These are phyloP conservation scores for Brassica carinata DNA, from an alignment of 345 rosid species.

Conservation along the genomic window DNA sequence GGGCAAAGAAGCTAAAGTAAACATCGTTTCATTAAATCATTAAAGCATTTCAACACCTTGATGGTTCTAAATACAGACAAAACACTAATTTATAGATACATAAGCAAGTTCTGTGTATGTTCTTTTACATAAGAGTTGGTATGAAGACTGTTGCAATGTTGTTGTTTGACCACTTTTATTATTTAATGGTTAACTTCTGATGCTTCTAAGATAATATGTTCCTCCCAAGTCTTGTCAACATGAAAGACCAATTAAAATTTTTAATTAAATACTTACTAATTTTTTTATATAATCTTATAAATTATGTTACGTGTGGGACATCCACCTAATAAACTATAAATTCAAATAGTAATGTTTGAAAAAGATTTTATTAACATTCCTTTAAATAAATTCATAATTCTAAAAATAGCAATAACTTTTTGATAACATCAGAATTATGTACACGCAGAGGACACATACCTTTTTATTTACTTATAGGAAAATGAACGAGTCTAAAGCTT, in stretches of 20 bases:
- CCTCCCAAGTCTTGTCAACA: no score
- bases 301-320: background rate
- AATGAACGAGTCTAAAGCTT: no score
- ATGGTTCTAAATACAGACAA: slow-evolving; percentile 28
- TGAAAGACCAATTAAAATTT: no score
- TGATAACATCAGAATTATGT: no score
- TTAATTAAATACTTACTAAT: no score
- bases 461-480: no score
- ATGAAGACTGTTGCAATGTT: background rate
- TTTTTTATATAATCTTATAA: background rate
- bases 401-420: no score
- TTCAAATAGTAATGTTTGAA: background rate
- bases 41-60: slow-evolving; percentile 35
- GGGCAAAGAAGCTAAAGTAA: slow-evolving; percentile 38
- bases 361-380: no score
- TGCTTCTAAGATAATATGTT: no score
- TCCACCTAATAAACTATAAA: background rate
- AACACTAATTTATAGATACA: background rate
- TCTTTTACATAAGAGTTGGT: background rate
- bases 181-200: no score
- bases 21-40: background rate
- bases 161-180: no score
- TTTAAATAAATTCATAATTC: no score
- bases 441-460: background rate
- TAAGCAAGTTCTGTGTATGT: background rate